A percentile compares a stretch with the other conserved stretches of the same genome.
Evolutionary conservation across 2,329 filamentous ascomycete genomes (phyloP).

Genomic region (Septoria linicola): DNA sequence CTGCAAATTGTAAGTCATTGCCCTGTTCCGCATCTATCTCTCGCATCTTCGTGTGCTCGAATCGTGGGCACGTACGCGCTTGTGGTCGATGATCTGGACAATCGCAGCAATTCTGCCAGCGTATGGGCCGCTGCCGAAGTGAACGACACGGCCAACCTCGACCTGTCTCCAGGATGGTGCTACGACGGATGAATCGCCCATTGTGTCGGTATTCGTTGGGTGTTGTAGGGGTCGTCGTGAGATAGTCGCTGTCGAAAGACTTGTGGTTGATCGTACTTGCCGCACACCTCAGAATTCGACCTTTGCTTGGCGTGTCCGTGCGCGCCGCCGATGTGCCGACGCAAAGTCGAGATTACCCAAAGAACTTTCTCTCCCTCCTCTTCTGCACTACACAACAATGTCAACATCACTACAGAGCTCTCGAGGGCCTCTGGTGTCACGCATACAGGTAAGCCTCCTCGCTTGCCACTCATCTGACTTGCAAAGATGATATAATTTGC

Average conservation of each 20-base stretch:
- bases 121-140: conserved; percentile 80
- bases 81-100: conserved; percentile 99
- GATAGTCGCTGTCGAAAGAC: conserved; percentile 12
- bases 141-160: conserved; percentile 96
- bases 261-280: conserved; percentile 5
- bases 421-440: background rate
- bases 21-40: conserved; percentile 16
- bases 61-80: conserved; percentile 75
- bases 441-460: conserved; percentile 13
- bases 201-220: conserved; percentile 28
- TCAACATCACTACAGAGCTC: conserved; percentile 9
- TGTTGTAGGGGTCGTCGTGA: conserved; percentile 16
- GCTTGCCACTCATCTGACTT: background rate
- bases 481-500: conserved; percentile 98
- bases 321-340: background rate
- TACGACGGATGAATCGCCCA: conserved; percentile 39
- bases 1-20: conserved; percentile 51
- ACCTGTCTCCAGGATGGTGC: conserved; percentile 80
- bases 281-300: conserved; percentile 11
- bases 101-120: conserved; percentile 86
- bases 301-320: background rate
- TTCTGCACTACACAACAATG: conserved; percentile 7
- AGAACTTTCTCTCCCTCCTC: conserved; percentile 14
- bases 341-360: background rate
- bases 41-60: conserved; percentile 12